Evolutionary conservation across 2,329 filamentous ascomycete genomes (phyloP).

Genomic region (Trichoderma guizhouense): DNA sequence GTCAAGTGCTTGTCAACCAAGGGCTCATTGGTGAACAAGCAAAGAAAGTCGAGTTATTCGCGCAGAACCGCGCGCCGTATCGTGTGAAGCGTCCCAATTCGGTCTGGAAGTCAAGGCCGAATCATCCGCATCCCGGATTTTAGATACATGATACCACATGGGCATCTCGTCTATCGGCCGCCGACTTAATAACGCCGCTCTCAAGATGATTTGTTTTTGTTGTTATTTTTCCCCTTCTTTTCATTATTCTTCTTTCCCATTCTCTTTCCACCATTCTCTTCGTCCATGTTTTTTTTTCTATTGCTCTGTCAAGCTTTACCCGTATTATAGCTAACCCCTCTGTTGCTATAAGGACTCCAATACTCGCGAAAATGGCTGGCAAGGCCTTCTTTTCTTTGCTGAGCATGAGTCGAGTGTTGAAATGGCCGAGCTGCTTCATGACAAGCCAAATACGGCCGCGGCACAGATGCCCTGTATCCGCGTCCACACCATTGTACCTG

Average conservation of each 20-base stretch:
- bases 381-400: neutral
- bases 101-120: neutral
- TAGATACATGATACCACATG: neutral
- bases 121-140: neutral
- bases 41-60: neutral
- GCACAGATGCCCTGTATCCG: conserved; percentile 13
- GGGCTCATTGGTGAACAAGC: neutral
- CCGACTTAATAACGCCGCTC: neutral
- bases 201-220: neutral
- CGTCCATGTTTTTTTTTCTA: no score
- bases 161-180: conserved; percentile 4
- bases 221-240: neutral
- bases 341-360: neutral
- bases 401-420: neutral
- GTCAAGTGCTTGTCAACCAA: neutral
- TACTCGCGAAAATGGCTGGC: neutral
- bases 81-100: neutral
- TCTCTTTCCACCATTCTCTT: neutral
- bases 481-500: neutral
- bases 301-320: neutral
- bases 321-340: neutral
- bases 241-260: neutral
- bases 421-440: neutral
- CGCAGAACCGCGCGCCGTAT: neutral
- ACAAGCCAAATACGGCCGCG: conserved; percentile 8